These are phyloP conservation scores for Phyllosticta citribraziliensis DNA, from an alignment of 2,329 filamentous ascomycete species.

Conservation along the genomic window DNA sequence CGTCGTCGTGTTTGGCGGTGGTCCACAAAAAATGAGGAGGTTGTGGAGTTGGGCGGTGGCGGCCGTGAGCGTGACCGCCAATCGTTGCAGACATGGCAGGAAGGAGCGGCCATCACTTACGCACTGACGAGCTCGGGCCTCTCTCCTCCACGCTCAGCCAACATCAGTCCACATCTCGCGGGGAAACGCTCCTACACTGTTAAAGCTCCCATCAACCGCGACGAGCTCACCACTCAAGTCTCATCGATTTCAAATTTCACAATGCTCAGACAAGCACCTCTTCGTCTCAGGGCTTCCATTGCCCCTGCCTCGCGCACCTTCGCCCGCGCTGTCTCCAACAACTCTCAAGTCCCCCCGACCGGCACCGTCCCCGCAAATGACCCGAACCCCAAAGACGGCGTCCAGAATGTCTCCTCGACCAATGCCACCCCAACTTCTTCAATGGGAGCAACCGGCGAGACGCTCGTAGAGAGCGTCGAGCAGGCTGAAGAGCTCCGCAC, in stretches of 20 bases:
- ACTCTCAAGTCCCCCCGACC: slow-evolving; percentile 21
- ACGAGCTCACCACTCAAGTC: background rate
- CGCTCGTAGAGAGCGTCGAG: slow-evolving; percentile 46
- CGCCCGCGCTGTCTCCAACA: slow-evolving; percentile 1
- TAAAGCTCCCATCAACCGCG: background rate
- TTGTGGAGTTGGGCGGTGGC: background rate
- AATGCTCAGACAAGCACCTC: slow-evolving; percentile 18
- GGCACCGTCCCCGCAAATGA: slow-evolving; percentile 64
- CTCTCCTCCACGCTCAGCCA: background rate
- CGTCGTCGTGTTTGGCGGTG: background rate
- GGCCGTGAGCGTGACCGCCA: background rate
- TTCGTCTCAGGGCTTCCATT: slow-evolving; percentile 20
- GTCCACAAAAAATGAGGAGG: background rate
- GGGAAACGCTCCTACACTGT: background rate
- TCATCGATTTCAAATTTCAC: background rate
- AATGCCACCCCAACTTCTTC: slow-evolving; percentile 48
- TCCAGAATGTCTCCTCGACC: slow-evolving; percentile 48
- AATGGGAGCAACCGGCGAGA: slow-evolving; percentile 39
- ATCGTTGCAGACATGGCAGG: background rate
- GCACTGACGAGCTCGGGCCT: background rate
- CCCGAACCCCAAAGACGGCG: slow-evolving; percentile 41
- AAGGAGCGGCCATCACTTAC: background rate
- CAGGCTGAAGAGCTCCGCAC: slow-evolving; percentile 47
- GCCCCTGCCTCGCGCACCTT: slow-evolving; percentile 12
- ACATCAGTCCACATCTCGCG: background rate